Evolutionary conservation across 225 moss, liverwort and hornwort genomes (phyloP).

Genomic region (Polytrichum commune): DNA sequence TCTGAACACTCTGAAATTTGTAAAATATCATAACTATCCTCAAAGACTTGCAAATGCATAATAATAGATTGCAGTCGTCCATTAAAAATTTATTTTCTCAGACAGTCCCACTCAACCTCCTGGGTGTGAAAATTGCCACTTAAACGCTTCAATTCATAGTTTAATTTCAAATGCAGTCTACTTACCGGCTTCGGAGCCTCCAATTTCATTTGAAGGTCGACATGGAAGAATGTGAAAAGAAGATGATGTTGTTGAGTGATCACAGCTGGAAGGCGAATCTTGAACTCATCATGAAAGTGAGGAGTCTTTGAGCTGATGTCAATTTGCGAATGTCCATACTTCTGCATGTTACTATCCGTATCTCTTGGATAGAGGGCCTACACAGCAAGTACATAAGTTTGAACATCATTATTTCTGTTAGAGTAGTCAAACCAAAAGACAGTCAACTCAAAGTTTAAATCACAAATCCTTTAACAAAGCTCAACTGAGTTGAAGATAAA

Average conservation of each 20-base stretch:
- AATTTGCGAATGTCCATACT: constrained; percentile 92
- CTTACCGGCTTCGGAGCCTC: constrained; percentile 98
- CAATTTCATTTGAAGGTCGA: constrained; percentile 98
- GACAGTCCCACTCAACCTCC: no score
- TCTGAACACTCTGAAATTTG: no score
- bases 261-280: constrained; percentile 88
- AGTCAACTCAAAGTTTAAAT: not conserved
- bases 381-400: not conserved
- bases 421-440: not conserved
- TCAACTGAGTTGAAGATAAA: no score
- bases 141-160: no score
- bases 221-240: constrained; percentile 96
- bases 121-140: no score
- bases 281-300: constrained; percentile 94
- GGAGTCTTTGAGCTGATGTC: constrained; percentile 82
- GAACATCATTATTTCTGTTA: no score
- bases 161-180: not conserved
- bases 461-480: no score
- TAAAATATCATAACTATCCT: no score
- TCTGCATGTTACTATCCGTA: constrained; percentile 78
- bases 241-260: constrained; percentile 92
- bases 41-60: no score
- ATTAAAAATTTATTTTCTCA: no score
- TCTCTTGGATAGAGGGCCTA: constrained; percentile 95
- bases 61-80: no score